A percentile compares a stretch with the other conserved stretches of the same genome.
Conservation (phyloP, 139 green algal species). For the Chlorella sp. region DNA sequence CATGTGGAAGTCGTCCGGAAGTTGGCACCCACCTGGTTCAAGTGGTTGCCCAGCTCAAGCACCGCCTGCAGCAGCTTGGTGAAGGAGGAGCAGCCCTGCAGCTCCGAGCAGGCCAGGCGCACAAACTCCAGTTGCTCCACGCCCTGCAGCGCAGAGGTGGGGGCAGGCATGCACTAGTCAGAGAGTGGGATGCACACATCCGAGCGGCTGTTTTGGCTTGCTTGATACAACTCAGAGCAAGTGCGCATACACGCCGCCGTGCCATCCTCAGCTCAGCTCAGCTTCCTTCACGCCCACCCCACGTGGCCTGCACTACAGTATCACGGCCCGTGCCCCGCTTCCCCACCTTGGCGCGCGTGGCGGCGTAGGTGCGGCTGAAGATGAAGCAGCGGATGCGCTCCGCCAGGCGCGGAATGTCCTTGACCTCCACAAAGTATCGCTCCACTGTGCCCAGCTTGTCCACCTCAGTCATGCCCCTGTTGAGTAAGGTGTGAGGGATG, state of each 20-base stretch:
- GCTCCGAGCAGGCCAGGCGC: slow-evolving; percentile 48
- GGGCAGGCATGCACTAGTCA: not conserved
- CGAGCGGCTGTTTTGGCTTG: too few species aligned
- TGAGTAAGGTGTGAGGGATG: not conserved
- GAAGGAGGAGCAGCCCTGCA: slow-evolving; percentile 62
- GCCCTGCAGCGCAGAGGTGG: not conserved
- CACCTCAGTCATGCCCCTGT: slow-evolving; percentile 53
- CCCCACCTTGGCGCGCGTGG: slow-evolving; percentile 41
- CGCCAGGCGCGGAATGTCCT: slow-evolving; percentile 74
- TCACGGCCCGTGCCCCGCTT: not conserved
- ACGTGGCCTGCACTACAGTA: not conserved
- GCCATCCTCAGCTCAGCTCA: too few species aligned
- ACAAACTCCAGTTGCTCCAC: slow-evolving; percentile 61
- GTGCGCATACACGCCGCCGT: too few species aligned
- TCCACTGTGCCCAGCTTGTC: slow-evolving; percentile 77
- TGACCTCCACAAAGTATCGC: slow-evolving; percentile 85
- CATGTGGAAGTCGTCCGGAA: not conserved
- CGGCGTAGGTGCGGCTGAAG: slow-evolving; percentile 65
- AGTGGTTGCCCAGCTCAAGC: slow-evolving; percentile 73
- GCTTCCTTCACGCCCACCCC: too few species aligned
- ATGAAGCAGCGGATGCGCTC: slow-evolving; percentile 75
- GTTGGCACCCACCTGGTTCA: slow-evolving; percentile 56
- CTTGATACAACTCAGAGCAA: not conserved
- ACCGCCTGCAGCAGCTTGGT: slow-evolving; percentile 70
- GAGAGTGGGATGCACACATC: not conserved